Evolutionary conservation across 2,329 filamentous ascomycete species (phyloP), one percentile per base, ranked within the genome.

Genomic region (Cladophialophora bantiana): DNA sequence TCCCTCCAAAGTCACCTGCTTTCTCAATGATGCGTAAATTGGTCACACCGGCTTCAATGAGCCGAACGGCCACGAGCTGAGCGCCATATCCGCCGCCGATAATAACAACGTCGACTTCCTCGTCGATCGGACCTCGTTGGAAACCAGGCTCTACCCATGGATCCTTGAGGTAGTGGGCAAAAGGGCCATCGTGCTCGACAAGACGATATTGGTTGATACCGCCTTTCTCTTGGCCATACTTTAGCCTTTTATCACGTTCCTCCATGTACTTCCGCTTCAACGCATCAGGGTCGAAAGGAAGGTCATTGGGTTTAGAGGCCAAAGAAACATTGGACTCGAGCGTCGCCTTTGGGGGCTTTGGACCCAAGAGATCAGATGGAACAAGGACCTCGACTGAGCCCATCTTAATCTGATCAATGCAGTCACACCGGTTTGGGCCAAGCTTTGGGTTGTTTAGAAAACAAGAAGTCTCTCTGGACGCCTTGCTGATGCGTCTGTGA

Each of bases 1-100:
- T 70, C 6, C 71, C 69, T 9, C 70, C 71, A 13, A 71, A 68
- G 40, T 62, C 62, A 18, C 60, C 60, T 31, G 60, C 60, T 31
- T 62, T 62, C 50, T 62, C 60, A 20, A 62, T 55, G 53, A 62
- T 62, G 13, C n/a, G 12, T 9, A 62, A 34, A 10, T 56, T 45
- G 48, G 42, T 59, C 36, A 67, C 53, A 20, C 67, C 67, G 42
- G 59, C 55, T 35, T 68, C 64, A 20, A 68, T 66, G 40, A 68
- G 34, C 15, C 64, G 32, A 4, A 67, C 67, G 20, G 60, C 60
- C 6, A 62, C 60, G 35, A 62, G 52, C 31, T 62, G 60, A n/a
- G 60, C 60, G 15, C 61, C 61, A 36, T 57, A 64, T 26, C 61
- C 61, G 7, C 61, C 61, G 13, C 61, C 61, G 38, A 64, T 58